Base-by-base conservation (phyloP, 805 yeast species). In the Pichia pseudocactophila region DNA sequence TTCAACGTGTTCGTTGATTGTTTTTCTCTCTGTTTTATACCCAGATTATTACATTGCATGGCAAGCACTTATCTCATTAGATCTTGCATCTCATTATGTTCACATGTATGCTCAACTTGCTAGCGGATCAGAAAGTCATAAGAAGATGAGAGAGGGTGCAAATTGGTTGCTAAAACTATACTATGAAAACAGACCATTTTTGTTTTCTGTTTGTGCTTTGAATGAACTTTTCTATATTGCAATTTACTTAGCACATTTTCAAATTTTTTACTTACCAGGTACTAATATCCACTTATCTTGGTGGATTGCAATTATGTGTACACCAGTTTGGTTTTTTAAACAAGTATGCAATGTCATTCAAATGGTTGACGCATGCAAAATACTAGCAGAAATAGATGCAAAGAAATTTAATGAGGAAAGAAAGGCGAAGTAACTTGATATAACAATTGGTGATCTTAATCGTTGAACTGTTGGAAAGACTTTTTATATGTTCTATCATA, bases 91-190 rank as follows among this genome's bases (percentile, higher is more conserved):
- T 40, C 99, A 92, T 61, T 92, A 92, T 66, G 85, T 92, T 84
- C 98, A 92, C 67, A 92, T 92, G 98, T 89, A 89, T 62, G 96
- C 97, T 34, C 83, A 87, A 66, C 68, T 89, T 53, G 73, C 80
- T 41, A 68, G 78, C 31, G 97, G 97, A 16, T 78, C 83, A 3
- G 60, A 74, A 9, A 78, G 89, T 34, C 99, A 92, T 66, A 92
- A 92, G 69, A 74, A 76, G 48, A 82, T 94, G 42, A 82, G 77
- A 43, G 72, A 78, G 54, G 78, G 80, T 51, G 72, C 79, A 27
- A 80, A 83, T 48, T 73, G 78, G 69, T 69, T 92, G 44, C 71
- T 92, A 58, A 77, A 80, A 52, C 71, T 90, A 49, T 92, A 92
- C 70, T 92, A 92, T 66, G 84, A 87, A 45, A 83, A 86, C 68